phyloP scores from a whole-genome alignment of 371 early-diverging fungal species.

The Coemansia sp. region DNA sequence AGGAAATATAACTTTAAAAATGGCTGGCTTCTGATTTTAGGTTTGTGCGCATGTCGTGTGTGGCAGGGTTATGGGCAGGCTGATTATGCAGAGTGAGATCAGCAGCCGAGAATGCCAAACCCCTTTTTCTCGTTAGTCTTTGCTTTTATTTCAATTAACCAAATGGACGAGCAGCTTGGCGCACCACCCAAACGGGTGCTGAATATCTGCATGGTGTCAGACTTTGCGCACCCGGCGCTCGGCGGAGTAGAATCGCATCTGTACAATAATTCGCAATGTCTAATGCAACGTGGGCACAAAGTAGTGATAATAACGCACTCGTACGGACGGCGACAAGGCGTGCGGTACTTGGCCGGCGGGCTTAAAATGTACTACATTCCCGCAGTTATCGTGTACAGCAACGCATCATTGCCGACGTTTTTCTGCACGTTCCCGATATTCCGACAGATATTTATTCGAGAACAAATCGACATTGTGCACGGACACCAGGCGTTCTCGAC shows the following conservation, averaged over 20 bases:
- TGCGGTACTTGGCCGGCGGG: constrained; percentile 89
- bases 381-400: constrained; percentile 77
- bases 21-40: too few relatives aligned
- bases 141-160: not conserved
- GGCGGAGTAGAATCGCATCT: constrained; percentile 99
- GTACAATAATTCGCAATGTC: constrained; percentile 84
- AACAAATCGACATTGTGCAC: constrained; percentile 94
- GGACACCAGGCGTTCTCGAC: constrained; percentile 97
- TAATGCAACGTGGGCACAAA: constrained; percentile 92
- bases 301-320: constrained; percentile 88
- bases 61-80: too few relatives aligned
- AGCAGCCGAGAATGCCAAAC: too few relatives aligned
- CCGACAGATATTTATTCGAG: constrained; percentile 86
- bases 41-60: too few relatives aligned
- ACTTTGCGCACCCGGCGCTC: constrained; percentile 97
- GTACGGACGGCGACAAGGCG: constrained; percentile 81
- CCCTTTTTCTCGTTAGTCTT: too few relatives aligned
- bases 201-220: constrained; percentile 73
- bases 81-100: too few relatives aligned
- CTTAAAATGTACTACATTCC: constrained; percentile 98
- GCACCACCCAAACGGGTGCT: constrained; percentile 18
- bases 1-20: too few relatives aligned
- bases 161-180: not conserved
- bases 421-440: constrained; percentile 91
- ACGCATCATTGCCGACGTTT: constrained; percentile 92